Conservation (phyloP, 768 basidiomycete species). For the Termitomyces sp. region DNA sequence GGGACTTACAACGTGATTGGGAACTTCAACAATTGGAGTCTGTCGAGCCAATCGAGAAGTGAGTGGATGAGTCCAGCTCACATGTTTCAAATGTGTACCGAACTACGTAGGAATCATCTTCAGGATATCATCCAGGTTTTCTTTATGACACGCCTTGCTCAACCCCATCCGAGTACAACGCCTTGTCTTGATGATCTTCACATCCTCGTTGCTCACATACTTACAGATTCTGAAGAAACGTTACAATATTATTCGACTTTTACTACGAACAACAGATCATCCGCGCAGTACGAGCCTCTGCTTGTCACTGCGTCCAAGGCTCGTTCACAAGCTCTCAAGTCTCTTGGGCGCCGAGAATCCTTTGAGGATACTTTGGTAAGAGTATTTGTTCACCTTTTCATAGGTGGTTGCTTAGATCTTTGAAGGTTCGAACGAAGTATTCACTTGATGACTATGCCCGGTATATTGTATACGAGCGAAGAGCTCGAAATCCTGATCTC, state of each 20-base stretch:
- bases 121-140: constrained; percentile 50
- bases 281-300: constrained; percentile 69
- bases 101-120: constrained; percentile 18
- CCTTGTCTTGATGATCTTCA: background rate
- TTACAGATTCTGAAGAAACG: constrained; percentile 72
- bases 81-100: constrained; percentile 24
- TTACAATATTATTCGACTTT: constrained; percentile 86
- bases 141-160: constrained; percentile 60
- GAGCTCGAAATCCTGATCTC: constrained; percentile 51
- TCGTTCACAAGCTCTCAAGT: constrained; percentile 52
- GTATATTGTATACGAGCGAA: constrained; percentile 60
- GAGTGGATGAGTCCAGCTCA: background rate
- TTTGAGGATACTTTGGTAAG: constrained; percentile 58
- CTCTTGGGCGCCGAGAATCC: constrained; percentile 57
- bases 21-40: constrained; percentile 58
- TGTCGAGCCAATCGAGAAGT: constrained; percentile 43
- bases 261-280: constrained; percentile 70
- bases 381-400: background rate
- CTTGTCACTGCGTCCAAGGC: constrained; percentile 76
- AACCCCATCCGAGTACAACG: constrained; percentile 72
- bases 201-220: background rate
- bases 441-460: constrained; percentile 58
- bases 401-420: background rate
- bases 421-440: constrained; percentile 27
- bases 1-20: constrained; percentile 72